phyloP scores from a whole-genome alignment of 2,329 filamentous ascomycete species.

The Trichoderma sp. region DNA sequence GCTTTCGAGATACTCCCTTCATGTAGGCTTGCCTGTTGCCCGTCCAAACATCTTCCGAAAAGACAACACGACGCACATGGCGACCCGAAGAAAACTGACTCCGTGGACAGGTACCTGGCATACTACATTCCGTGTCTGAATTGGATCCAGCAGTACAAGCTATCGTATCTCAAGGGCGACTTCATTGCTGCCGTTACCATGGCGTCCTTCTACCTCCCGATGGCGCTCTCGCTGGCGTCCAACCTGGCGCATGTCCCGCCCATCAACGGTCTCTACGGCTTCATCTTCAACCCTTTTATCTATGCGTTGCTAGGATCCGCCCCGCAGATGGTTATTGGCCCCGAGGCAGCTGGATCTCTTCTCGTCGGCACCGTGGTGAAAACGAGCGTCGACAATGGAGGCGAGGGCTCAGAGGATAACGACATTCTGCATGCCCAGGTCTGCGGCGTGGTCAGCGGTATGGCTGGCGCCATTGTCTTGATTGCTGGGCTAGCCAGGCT shows the following conservation, averaged over 20 bases:
- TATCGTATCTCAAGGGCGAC: conserved; percentile 81
- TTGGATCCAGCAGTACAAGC: conserved; percentile 87
- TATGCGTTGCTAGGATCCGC: conserved; percentile 92
- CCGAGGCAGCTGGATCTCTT: conserved; percentile 90
- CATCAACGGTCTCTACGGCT: conserved; percentile 91
- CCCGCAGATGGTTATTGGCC: conserved; percentile 90
- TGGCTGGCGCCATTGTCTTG: conserved; percentile 88
- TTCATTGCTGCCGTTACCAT: conserved; percentile 88
- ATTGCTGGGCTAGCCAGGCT: conserved; percentile 80
- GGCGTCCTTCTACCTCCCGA: conserved; percentile 97
- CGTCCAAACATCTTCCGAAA: background rate
- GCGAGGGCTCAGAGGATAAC: conserved; percentile 64
- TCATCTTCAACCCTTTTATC: conserved; percentile 87
- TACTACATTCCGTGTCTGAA: conserved; percentile 93
- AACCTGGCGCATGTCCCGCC: conserved; percentile 92
- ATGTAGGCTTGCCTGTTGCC: conserved; percentile 62
- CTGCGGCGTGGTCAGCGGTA: conserved; percentile 83
- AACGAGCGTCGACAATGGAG: conserved; percentile 69
- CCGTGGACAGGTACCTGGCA: conserved; percentile 69
- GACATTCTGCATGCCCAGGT: conserved; percentile 73
- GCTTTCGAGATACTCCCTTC: conserved; percentile 69
- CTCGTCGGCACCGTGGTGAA: conserved; percentile 86
- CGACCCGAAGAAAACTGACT: background rate
- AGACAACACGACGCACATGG: background rate
- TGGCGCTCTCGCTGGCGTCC: conserved; percentile 89